phyloP scores from a whole-genome alignment of 192 early-diverging fungal genomes.

The Spinellus fusiger region DNA sequence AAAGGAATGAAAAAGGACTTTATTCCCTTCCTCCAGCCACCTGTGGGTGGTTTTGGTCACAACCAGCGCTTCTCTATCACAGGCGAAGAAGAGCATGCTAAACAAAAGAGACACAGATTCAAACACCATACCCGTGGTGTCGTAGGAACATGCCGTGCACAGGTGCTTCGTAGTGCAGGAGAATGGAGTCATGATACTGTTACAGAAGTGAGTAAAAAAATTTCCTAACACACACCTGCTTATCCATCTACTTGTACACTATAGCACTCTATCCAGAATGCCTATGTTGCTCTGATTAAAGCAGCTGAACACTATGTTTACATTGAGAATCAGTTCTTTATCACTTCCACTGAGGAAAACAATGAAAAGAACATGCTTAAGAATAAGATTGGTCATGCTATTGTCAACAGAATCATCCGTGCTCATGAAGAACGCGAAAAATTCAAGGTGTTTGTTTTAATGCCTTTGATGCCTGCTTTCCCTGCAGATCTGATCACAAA shows the following conservation, averaged over 20 bases:
- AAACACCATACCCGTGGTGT: conserved; percentile 47
- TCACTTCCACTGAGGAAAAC: conserved; percentile 42
- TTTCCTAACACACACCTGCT: not conserved
- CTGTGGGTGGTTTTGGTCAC: conserved; percentile 23
- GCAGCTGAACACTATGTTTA: conserved; percentile 78
- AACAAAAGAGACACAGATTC: conserved; percentile 33
- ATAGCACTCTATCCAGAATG: conserved; percentile 70
- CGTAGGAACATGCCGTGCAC: conserved; percentile 55
- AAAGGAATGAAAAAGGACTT: conserved; percentile 51
- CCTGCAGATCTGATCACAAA: conserved; percentile 73
- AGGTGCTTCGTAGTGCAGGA: conserved; percentile 61
- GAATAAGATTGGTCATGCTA: conserved; percentile 76
- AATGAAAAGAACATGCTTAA: conserved; percentile 56
- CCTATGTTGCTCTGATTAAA: conserved; percentile 66
- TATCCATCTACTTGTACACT: not conserved
- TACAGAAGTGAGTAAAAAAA: conserved; percentile 36
- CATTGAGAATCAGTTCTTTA: conserved; percentile 92
- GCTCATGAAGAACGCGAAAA: conserved; percentile 61
- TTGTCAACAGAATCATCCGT: conserved; percentile 69
- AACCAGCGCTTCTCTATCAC: conserved; percentile 15
- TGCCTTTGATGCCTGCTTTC: conserved; percentile 88
- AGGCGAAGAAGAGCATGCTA: conserved; percentile 52
- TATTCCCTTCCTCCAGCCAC: conserved; percentile 61
- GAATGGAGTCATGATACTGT: conserved; percentile 61
- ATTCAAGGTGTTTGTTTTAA: conserved; percentile 77